Evolutionary conservation across 169 alveolate genomes (phyloP).

Genomic region (Plasmodium vivax): DNA sequence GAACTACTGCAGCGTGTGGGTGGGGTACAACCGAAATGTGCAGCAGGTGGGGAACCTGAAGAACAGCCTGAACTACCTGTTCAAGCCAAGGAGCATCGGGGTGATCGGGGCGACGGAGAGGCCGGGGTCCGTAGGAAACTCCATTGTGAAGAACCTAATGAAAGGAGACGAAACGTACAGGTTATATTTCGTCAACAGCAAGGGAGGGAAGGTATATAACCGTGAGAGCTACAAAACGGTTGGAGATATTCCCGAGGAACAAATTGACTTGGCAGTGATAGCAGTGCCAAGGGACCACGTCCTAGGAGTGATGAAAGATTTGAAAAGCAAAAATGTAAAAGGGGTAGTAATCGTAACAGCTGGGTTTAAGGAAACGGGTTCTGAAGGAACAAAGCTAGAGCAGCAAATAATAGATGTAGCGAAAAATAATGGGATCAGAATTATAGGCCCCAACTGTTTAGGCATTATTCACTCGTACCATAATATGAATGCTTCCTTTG

Average conservation of each 20-base stretch:
- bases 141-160: conserved; percentile 74
- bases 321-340: conserved; percentile 76
- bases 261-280: conserved; percentile 79
- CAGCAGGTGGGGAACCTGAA: conserved; percentile 20
- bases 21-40: conserved; percentile 55
- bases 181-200: conserved; percentile 77
- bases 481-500: conserved; percentile 82
- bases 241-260: conserved; percentile 52
- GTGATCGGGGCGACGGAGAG: conserved; percentile 84
- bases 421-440: conserved; percentile 70
- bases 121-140: conserved; percentile 80
- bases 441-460: conserved; percentile 85
- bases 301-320: conserved; percentile 75
- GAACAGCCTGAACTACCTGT: conserved; percentile 43
- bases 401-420: conserved; percentile 77
- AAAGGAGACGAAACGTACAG: conserved; percentile 73
- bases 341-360: conserved; percentile 82
- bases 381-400: conserved; percentile 76
- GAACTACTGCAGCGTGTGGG: conserved; percentile 46
- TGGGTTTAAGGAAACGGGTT: conserved; percentile 85
- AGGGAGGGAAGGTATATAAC: conserved; percentile 73
- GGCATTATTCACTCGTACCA: conserved; percentile 79
- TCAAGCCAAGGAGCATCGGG: conserved; percentile 78
- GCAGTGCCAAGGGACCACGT: conserved; percentile 80
- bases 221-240: conserved; percentile 69